Evolutionary conservation across 768 basidiomycete species (phyloP), one percentile per base, ranked within the genome.

Genomic region (Hygrophoropsis aurantiaca): DNA sequence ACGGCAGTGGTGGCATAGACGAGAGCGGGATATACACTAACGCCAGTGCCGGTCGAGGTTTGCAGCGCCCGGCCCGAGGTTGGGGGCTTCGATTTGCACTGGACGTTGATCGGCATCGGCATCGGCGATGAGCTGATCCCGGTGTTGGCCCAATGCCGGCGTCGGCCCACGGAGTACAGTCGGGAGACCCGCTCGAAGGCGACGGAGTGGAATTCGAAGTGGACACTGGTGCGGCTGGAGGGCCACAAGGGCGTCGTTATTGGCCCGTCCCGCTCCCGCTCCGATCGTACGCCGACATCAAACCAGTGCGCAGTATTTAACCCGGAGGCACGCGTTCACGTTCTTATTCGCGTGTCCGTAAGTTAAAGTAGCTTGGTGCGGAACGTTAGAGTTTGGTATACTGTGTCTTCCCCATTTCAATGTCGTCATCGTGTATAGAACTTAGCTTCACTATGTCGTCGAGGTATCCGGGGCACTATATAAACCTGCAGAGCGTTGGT

Each of bases 161-260:
- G 79, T 78, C 27, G 70, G 70, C 4, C 27, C 27, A n/a, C n/a
- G n/a, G n/a, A 7, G 27, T 7, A 6, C 46, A 26, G 16, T 35
- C 40, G 8, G 45, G 46, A 42, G 42, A 34, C 19, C 47, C 52
- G 16, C 47, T 40, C 19, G 36, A 18, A 11, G 42, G n/a, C 13
- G 47, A 42, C 23, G 43, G 44, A 41, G 46, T 44, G 13, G 66
- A 63, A 18, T 56, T 40, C 8, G 53, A 40, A 3, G 42, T 50
- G 21, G 66, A 60, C 16, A 69, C 65, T 27, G 59, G 43, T 77
- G 73, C 24, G 75, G 70, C 5, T 78, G 73, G 6, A 66, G 70
- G 64, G 82, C 74, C 7, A 73, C 75, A 82, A 83, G 3, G 80
- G 76, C 33, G 74, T 77, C 5, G 79, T 71, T 38, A 75, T 60